Percentiles rank a stretch among this genome's conserved stretches.
These are phyloP conservation scores for Phaeosphaeria sp. DNA, from an alignment of 2,329 filamentous ascomycete species.

Conservation along the genomic window DNA sequence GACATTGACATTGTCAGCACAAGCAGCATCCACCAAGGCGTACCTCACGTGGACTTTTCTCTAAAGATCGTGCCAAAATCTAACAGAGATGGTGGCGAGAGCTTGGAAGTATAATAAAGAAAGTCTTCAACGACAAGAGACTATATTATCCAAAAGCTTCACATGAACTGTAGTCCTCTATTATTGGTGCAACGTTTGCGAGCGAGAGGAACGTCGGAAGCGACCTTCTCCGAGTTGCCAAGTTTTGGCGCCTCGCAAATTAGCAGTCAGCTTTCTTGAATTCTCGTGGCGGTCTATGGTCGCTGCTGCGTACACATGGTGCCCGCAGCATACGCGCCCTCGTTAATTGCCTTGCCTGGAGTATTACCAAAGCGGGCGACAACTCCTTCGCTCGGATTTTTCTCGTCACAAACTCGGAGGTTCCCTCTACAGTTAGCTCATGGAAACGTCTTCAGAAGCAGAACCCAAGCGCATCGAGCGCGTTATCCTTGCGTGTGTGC, in stretches of 20 bases:
- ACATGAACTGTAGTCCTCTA: background rate
- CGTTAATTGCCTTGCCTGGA: background rate
- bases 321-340: background rate
- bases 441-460: constrained; percentile 22
- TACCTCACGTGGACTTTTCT: constrained; percentile 92
- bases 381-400: background rate
- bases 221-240: background rate
- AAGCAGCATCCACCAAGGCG: constrained; percentile 95
- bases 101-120: constrained; percentile 8
- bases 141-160: background rate
- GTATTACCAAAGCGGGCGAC: background rate
- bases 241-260: background rate
- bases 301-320: background rate
- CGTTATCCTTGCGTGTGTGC: constrained; percentile 40
- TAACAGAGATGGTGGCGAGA: constrained; percentile 27
- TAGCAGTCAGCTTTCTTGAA: background rate
- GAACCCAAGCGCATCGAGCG: constrained; percentile 33
- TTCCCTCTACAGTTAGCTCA: background rate
- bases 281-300: background rate
- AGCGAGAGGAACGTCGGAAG: background rate
- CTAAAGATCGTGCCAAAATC: constrained; percentile 75
- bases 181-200: background rate
- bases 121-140: background rate
- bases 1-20: constrained; percentile 97
- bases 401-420: background rate